Evolutionary conservation across 177 flowering plant species (phyloP).

Genomic region (Vitis hybrid): DNA sequence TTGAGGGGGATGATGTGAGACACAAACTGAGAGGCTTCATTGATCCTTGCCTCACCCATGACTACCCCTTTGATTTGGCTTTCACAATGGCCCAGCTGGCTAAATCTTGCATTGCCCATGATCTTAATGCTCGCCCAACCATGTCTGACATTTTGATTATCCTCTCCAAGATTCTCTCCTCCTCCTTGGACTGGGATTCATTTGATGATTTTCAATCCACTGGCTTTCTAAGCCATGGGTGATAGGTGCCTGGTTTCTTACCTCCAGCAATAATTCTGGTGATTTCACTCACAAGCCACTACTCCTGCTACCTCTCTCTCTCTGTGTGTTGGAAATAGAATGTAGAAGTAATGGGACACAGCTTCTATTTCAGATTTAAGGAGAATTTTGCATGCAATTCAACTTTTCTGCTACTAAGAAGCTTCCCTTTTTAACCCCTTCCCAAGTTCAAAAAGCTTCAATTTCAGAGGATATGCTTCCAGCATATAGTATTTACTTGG

Average conservation of each 20-base stretch:
- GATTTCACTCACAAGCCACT: too few relatives aligned
- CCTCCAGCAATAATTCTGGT: too few relatives aligned
- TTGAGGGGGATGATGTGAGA: conserved; percentile 61
- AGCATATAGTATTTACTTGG: too few relatives aligned
- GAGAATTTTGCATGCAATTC: too few relatives aligned
- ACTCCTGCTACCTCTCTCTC: too few relatives aligned
- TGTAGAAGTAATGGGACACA: too few relatives aligned
- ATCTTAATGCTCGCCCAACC: conserved; percentile 51
- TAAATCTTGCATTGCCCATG: conserved; percentile 46
- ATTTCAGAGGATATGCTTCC: too few relatives aligned
- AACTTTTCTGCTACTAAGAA: too few relatives aligned
- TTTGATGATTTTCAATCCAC: conserved; percentile 42
- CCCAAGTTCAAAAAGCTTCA: too few relatives aligned
- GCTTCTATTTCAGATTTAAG: too few relatives aligned
- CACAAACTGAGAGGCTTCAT: conserved; percentile 52
- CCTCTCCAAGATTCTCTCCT: conserved; percentile 57
- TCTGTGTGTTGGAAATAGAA: too few relatives aligned
- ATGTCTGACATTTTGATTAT: conserved; percentile 45
- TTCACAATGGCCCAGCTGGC: conserved; percentile 67
- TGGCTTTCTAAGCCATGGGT: conserved; percentile 23
- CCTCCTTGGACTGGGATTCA: conserved; percentile 80
- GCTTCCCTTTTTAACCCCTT: too few relatives aligned
- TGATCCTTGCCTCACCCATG: conserved; percentile 43
- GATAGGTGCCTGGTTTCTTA: conserved; percentile 5
- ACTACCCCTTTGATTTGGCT: conserved; percentile 70